Evolutionary conservation across 257 asterid species (phyloP).

Genomic region (Solanum arcanum): DNA sequence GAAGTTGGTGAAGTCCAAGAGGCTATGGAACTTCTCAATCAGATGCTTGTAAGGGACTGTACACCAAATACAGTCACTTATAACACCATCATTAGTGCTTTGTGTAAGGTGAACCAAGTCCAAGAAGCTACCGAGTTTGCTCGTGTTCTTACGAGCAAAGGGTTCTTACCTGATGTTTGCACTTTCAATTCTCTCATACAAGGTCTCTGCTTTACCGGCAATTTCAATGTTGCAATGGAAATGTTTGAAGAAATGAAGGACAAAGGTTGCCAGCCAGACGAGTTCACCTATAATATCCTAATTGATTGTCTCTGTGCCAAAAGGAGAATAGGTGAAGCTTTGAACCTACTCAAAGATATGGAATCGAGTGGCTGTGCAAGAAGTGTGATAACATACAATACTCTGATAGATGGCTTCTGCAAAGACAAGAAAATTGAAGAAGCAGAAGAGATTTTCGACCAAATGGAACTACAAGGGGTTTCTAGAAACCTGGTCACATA

Average conservation of each 20-base stretch:
- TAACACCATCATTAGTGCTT: slow-evolving; percentile 57
- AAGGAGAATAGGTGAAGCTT: slow-evolving; percentile 61
- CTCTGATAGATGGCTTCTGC: slow-evolving; percentile 73
- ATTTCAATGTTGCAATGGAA: slow-evolving; percentile 43
- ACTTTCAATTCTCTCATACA: slow-evolving; percentile 79
- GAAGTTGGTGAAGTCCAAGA: slow-evolving; percentile 49
- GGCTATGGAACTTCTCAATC: slow-evolving; percentile 61
- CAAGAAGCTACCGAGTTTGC: slow-evolving; percentile 71
- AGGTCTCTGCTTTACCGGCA: slow-evolving; percentile 53
- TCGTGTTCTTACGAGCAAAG: slow-evolving; percentile 43
- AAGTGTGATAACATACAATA: slow-evolving; percentile 64
- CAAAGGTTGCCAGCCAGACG: slow-evolving; percentile 77
- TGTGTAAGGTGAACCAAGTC: slow-evolving; percentile 72
- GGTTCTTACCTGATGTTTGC: slow-evolving; percentile 58
- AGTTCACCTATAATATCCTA: slow-evolving; percentile 77
- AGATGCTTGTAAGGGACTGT: slow-evolving; percentile 65
- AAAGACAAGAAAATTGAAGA: slow-evolving; percentile 59
- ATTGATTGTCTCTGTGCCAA: slow-evolving; percentile 59
- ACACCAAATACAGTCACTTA: slow-evolving; percentile 69
- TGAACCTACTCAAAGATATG: slow-evolving; percentile 69
- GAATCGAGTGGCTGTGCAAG: slow-evolving; percentile 70
- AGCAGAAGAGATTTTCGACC: slow-evolving; percentile 86
- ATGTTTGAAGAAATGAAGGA: slow-evolving; percentile 62
- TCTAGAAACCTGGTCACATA: slow-evolving; percentile 66
- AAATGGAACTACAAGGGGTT: slow-evolving; percentile 78